Percentiles rank a stretch among this genome's conserved stretches.
Conservation (phyloP, 1,139 yeast genomes). For the Kodamaea alishanica region DNA sequence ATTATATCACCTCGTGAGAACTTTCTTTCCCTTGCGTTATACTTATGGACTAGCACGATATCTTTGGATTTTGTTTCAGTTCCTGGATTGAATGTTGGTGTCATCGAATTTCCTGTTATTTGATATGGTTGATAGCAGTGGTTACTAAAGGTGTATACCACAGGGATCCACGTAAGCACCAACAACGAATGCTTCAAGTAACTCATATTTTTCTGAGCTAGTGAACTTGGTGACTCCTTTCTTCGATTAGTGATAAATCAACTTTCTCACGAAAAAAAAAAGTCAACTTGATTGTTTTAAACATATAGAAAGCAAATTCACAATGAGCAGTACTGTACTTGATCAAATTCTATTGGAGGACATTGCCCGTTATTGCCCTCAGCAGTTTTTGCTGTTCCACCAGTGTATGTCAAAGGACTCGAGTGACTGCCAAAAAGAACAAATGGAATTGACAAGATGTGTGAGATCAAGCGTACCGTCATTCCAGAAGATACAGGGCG, state of each 20-base stretch:
- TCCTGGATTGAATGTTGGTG: slow-evolving; percentile 81
- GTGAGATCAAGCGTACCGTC: slow-evolving; percentile 60
- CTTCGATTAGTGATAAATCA: not conserved
- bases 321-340: slow-evolving; percentile 15
- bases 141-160: slow-evolving; percentile 61
- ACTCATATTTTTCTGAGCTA: too few species aligned
- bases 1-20: slow-evolving; percentile 68
- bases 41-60: slow-evolving; percentile 69
- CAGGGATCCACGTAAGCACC: slow-evolving; percentile 72
- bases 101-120: slow-evolving; percentile 84
- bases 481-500: slow-evolving; percentile 57
- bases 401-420: slow-evolving; percentile 53
- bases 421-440: slow-evolving; percentile 51
- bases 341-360: slow-evolving; percentile 57
- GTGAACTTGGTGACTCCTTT: not conserved
- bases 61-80: slow-evolving; percentile 51
- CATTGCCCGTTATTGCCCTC: slow-evolving; percentile 65
- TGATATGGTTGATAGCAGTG: slow-evolving; percentile 72
- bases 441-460: slow-evolving; percentile 50
- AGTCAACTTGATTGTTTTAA: too few species aligned
- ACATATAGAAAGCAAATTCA: not conserved
- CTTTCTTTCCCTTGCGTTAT: slow-evolving; percentile 45
- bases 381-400: slow-evolving; percentile 60
- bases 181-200: slow-evolving; percentile 21
- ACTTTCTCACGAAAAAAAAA: too few species aligned